Conservation (phyloP, 2,329 filamentous ascomycete genomes). For the Fusarium chaquense region DNA sequence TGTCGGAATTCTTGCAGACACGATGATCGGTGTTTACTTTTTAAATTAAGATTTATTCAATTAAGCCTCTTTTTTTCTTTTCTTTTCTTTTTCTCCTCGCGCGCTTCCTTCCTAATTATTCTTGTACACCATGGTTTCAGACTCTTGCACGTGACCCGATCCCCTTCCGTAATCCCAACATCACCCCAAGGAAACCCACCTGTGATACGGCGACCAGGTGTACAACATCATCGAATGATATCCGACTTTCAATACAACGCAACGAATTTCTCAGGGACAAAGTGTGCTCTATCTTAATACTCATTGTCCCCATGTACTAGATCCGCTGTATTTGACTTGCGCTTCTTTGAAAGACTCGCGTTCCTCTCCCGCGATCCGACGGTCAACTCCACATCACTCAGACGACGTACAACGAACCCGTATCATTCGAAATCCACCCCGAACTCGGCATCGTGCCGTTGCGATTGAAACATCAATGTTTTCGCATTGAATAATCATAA, state of each 20-base stretch:
- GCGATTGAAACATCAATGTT: constrained; percentile 39
- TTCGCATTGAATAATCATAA: constrained; percentile 34
- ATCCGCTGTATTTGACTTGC: constrained; percentile 26
- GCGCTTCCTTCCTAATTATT: not conserved
- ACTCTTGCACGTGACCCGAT: constrained; percentile 37
- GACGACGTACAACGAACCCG: constrained; percentile 40
- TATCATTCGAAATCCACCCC: constrained; percentile 14
- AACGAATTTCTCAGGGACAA: constrained; percentile 2
- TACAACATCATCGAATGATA: constrained; percentile 41
- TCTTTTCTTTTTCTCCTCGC: too few relatives aligned
- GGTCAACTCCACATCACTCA: constrained; percentile 43
- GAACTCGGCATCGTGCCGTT: constrained; percentile 31
- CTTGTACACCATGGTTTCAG: not conserved
- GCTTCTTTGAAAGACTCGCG: constrained; percentile 35
- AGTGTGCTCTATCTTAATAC: constrained; percentile 1
- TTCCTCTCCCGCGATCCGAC: constrained; percentile 25
- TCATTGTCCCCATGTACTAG: constrained; percentile 27
- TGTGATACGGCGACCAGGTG: constrained; percentile 46
- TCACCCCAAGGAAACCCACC: constrained; percentile 40
- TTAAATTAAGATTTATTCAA: constrained; percentile 9
- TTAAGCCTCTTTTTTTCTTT: not conserved
- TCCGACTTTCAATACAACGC: constrained; percentile 23
- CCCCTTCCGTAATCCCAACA: constrained; percentile 38
- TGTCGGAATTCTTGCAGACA: constrained; percentile 35
- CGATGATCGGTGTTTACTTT: constrained; percentile 6